phyloP scores from a whole-genome alignment of 2,329 filamentous ascomycete species.

The Diplodia sapinea region DNA sequence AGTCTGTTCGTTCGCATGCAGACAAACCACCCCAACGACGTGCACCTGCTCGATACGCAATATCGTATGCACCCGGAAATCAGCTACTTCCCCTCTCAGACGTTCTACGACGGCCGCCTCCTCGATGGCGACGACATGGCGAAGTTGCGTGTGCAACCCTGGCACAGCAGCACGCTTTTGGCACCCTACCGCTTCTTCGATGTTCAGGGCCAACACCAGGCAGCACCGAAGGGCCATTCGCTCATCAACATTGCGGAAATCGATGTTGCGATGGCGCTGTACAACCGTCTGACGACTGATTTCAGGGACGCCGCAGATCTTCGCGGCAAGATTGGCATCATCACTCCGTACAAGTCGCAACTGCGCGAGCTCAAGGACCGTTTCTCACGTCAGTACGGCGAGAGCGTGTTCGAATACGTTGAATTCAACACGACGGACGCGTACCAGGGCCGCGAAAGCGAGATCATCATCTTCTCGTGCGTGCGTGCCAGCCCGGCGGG shows the following conservation, averaged over 20 bases:
- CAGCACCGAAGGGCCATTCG: conserved; percentile 83
- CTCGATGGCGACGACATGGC: conserved; percentile 86
- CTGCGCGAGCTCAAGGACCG: conserved; percentile 76
- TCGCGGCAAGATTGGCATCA: conserved; percentile 88
- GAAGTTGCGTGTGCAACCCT: conserved; percentile 74
- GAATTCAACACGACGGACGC: conserved; percentile 99
- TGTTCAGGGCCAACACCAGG: conserved; percentile 84
- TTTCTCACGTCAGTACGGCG: conserved; percentile 76
- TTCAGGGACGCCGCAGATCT: conserved; percentile 67
- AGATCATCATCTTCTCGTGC: conserved; percentile 98
- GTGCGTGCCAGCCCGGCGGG: conserved; percentile 89
- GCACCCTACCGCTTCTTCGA: conserved; percentile 98
- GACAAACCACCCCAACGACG: conserved; percentile 81
- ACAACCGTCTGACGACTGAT: conserved; percentile 77
- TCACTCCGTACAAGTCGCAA: conserved; percentile 97
- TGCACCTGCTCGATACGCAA: conserved; percentile 95
- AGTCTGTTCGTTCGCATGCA: conserved; percentile 99
- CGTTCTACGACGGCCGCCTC: conserved; percentile 90
- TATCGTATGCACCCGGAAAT: conserved; percentile 99
- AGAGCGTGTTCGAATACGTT: conserved; percentile 74
- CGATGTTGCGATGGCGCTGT: conserved; percentile 83
- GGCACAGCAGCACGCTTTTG: conserved; percentile 82
- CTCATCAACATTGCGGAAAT: conserved; percentile 88
- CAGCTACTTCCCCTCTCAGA: conserved; percentile 83
- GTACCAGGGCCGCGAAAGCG: conserved; percentile 94